Percentiles rank a stretch among this genome's conserved stretches.
Conservation (phyloP, 257 asterid species). For the Jacaranda copaia region DNA sequence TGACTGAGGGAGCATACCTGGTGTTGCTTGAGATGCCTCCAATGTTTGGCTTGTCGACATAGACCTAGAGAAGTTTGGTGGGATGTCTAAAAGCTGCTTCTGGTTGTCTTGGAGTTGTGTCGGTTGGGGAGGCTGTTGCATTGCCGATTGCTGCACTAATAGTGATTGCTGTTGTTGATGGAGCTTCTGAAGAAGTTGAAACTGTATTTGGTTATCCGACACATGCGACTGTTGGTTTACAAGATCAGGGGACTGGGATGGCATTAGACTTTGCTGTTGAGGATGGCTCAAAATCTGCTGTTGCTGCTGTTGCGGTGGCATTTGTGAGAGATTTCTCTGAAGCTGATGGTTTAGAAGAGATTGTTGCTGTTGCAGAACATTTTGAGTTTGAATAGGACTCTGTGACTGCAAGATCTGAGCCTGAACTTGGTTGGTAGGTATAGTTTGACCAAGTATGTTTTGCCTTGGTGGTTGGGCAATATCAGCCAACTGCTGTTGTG, state of each 20-base stretch:
- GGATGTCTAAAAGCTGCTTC: constrained; percentile 56
- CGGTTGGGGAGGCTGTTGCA: constrained; percentile 59
- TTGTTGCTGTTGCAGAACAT: constrained; percentile 67
- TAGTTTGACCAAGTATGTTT: constrained; percentile 48
- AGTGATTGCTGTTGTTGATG: constrained; percentile 74
- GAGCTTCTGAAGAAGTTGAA: constrained; percentile 73
- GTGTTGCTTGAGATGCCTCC: constrained; percentile 54
- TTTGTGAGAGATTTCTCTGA: constrained; percentile 64
- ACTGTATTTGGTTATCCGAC: constrained; percentile 69
- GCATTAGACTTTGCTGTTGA: constrained; percentile 60
- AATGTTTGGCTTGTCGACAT: constrained; percentile 55
- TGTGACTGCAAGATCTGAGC: constrained; percentile 62
- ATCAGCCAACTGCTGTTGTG: constrained; percentile 71
- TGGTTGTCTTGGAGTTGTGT: constrained; percentile 61
- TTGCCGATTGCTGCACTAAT: constrained; percentile 58
- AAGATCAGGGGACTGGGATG: constrained; percentile 57
- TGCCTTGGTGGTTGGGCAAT: constrained; percentile 59
- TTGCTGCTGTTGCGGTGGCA: constrained; percentile 52
- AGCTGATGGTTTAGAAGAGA: constrained; percentile 68
- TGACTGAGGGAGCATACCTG: constrained; percentile 54
- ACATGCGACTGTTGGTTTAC: constrained; percentile 54
- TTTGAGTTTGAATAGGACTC: constrained; percentile 53
- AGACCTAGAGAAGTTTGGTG: constrained; percentile 65
- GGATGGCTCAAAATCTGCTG: constrained; percentile 54
- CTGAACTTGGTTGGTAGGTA: constrained; percentile 62